These are phyloP conservation scores for Paramecium pentaurelia DNA, from an alignment of 73 alveolate species.

Conservation along the genomic window DNA sequence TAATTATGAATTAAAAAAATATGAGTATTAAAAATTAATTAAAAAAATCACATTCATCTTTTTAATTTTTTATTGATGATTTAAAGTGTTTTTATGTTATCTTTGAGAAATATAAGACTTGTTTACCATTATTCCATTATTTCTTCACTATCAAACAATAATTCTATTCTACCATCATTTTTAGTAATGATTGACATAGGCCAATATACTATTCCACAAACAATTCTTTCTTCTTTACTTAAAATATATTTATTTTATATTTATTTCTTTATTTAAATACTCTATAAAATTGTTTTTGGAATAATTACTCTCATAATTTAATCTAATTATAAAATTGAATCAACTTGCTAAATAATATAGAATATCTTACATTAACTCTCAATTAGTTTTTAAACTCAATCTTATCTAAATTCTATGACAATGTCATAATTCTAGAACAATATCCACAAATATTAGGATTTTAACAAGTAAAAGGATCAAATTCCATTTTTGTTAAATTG, in stretches of 20 bases:
- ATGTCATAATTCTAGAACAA: not conserved
- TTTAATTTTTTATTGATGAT: not conserved
- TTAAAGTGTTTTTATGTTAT: not conserved
- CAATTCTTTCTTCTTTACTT: not conserved
- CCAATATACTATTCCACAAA: not conserved
- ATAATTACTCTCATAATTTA: constrained; percentile 15
- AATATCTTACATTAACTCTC: not conserved
- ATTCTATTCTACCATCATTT: constrained; percentile 15
- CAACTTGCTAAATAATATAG: constrained; percentile 4
- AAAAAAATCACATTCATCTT: not conserved
- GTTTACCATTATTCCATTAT: constrained; percentile 11
- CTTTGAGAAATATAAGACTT: constrained; percentile 9
- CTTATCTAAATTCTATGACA: not conserved
- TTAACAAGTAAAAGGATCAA: not conserved
- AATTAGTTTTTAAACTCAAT: not conserved
- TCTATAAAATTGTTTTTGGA: not conserved
- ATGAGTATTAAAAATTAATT: not conserved
- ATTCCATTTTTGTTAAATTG: not conserved
- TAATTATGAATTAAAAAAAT: not conserved
- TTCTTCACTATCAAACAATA: constrained; percentile 11
- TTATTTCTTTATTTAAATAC: not conserved
- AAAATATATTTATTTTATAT: not conserved
- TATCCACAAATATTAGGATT: constrained; percentile 28
- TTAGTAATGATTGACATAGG: constrained; percentile 24
- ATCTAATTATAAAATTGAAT: not conserved